These are phyloP conservation scores for Monosporascus cannonballus DNA, from an alignment of 2,329 filamentous ascomycete genomes.

Conservation along the genomic window DNA sequence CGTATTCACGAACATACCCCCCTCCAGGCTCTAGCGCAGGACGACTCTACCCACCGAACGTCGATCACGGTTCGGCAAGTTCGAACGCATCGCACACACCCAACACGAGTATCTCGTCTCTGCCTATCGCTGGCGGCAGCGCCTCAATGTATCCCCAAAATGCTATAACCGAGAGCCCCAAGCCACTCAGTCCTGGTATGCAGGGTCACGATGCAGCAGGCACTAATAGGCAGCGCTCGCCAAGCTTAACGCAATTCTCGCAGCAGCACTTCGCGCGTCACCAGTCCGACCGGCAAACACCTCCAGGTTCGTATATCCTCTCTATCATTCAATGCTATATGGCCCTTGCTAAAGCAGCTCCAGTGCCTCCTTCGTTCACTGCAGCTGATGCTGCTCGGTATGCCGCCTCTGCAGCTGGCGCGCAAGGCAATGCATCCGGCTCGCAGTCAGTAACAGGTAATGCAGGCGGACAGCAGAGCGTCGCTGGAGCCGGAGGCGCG, in stretches of 20 bases:
- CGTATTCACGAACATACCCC: slow-evolving; percentile 74
- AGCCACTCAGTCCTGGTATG: slow-evolving; percentile 64
- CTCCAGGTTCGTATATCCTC: slow-evolving; percentile 41
- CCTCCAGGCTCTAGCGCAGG: slow-evolving; percentile 46
- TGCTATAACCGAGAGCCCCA: slow-evolving; percentile 79
- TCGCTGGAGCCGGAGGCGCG: slow-evolving; percentile 16
- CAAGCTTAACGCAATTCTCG: slow-evolving; percentile 60
- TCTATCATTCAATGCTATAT: slow-evolving; percentile 8
- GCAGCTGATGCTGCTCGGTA: slow-evolving; percentile 25
- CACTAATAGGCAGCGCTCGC: slow-evolving; percentile 54
- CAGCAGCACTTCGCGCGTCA: slow-evolving; percentile 57
- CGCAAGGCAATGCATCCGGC: slow-evolving; percentile 10
- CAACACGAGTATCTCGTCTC: slow-evolving; percentile 43
- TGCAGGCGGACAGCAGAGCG: slow-evolving; percentile 13
- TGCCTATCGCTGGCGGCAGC: slow-evolving; percentile 39
- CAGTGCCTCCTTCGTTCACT: slow-evolving; percentile 23
- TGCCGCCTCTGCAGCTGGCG: slow-evolving; percentile 17
- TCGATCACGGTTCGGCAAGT: slow-evolving; percentile 49
- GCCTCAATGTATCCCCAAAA: slow-evolving; percentile 64
- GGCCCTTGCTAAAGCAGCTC: slow-evolving; percentile 19
- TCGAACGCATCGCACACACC: slow-evolving; percentile 49
- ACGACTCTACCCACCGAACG: slow-evolving; percentile 57
- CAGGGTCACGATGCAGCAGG: slow-evolving; percentile 45
- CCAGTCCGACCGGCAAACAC: slow-evolving; percentile 48
- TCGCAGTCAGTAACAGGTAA: slow-evolving; percentile 19